phyloP scores from a whole-genome alignment of 768 basidiomycete genomes.

The Asterophora parasitica region DNA sequence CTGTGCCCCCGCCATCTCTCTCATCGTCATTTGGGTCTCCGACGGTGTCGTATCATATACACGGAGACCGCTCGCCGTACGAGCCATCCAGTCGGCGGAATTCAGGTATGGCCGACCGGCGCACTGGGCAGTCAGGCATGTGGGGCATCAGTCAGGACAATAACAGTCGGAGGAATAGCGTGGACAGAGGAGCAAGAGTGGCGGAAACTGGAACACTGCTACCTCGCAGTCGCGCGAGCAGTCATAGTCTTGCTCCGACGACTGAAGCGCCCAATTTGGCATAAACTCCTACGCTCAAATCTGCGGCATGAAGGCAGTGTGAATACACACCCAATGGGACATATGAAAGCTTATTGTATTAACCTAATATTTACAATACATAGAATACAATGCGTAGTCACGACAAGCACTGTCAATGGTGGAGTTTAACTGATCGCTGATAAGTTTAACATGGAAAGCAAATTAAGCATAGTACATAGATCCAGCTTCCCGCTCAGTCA shows the following conservation, averaged over 20 bases:
- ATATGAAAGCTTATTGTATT: slow-evolving; percentile 9
- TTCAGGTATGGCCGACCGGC: slow-evolving; percentile 36
- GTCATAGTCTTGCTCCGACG: slow-evolving; percentile 33
- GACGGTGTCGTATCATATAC: slow-evolving; percentile 41
- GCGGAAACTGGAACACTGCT: slow-evolving; percentile 64
- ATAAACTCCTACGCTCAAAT: slow-evolving; percentile 5
- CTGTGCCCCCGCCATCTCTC: slow-evolving; percentile 77
- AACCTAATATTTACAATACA: slow-evolving; percentile 9
- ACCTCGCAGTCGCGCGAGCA: slow-evolving; percentile 45
- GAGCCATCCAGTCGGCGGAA: slow-evolving; percentile 51
- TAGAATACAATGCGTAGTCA: slow-evolving; percentile 4
- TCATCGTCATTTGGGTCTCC: slow-evolving; percentile 78
- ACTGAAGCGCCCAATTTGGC: slow-evolving; percentile 22
- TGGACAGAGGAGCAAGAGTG: slow-evolving; percentile 61
- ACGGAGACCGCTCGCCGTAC: slow-evolving; percentile 48
- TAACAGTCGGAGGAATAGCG: slow-evolving; percentile 48
- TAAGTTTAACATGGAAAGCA: no score
- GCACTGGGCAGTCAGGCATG: slow-evolving; percentile 30
- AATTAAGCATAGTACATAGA: no score
- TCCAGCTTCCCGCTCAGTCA: no score
- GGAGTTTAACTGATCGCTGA: no score
- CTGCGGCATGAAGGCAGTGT: slow-evolving; percentile 5
- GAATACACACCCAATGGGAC: neutral
- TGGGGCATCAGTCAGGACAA: slow-evolving; percentile 32
- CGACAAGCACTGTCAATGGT: slow-evolving; percentile 14